Base-by-base conservation (phyloP, 2,329 filamentous ascomycete genomes). In the Ophiostoma montium region DNA sequence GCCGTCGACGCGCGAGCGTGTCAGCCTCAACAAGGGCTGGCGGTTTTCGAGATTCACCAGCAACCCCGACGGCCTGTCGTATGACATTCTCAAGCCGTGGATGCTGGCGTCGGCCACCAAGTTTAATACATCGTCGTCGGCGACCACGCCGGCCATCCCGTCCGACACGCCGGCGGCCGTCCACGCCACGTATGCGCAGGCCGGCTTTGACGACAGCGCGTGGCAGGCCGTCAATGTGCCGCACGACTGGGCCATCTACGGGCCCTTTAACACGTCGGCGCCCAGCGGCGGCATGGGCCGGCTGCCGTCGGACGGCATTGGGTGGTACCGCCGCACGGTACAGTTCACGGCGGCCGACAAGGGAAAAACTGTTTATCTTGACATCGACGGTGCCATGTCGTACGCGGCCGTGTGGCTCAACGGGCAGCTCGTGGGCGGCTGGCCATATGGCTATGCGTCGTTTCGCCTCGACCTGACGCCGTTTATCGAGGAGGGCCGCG, bases 351-450 rank as follows among this genome's bases (percentile, higher is more conserved):
- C 56, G 3, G 65, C 68, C 15, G 51, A 57, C n/a, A 43, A 35
- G 33, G 60, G 59, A 5, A 69, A 67, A 48, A 57, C 60, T 0
- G 54, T 71, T 11, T 73, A 64, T 48, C 56, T 74, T 5, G 70
- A 74, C 21, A 54, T 74, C n/a, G 70, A 73, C 46, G 70, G 71
- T 3, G 70, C 70, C 44, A 71, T 71, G 69, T 67, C 69, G 3
- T 72, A 72, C 52, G 61, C 70, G 1, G 65, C 65, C 21, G 68
- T 72, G 5, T 74, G 70, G 70, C 57, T 74, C 10, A 74, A 74
- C 44, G 70, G 67, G 3, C 56, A 67, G 15, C 57, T 74, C 3
- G 67, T 72, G 9, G 70, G 71, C 11, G 71, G 70, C 2, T 73
- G 70, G 71, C 70, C 70, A 1, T 73, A 67, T 47, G 65, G 65